These are phyloP conservation scores for Neurospora sp. DNA, from an alignment of 2,329 filamentous ascomycete genomes.

Conservation along the genomic window DNA sequence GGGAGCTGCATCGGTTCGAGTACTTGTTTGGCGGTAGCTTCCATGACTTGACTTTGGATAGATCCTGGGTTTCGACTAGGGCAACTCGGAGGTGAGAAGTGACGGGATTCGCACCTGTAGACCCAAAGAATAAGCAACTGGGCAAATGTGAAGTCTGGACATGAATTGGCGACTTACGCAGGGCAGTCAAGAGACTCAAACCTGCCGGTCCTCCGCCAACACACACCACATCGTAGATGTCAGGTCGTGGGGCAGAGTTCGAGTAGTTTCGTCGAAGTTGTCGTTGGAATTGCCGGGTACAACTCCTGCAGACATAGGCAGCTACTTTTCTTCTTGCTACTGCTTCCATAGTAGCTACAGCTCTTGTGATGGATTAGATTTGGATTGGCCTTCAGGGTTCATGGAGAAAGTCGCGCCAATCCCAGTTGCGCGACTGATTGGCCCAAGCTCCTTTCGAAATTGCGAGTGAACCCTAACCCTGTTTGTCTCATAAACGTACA, in stretches of 20 bases:
- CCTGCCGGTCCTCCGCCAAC: conserved; percentile 85
- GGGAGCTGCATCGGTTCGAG: conserved; percentile 91
- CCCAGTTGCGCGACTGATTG: not conserved
- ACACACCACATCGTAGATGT: conserved; percentile 89
- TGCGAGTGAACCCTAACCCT: not conserved
- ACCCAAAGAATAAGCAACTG: not conserved
- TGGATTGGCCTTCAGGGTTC: not conserved
- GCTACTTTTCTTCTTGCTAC: conserved; percentile 16
- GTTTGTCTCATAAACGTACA: not conserved
- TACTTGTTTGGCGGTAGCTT: conserved; percentile 58
- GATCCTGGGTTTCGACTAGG: conserved; percentile 81
- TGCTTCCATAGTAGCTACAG: conserved; percentile 14
- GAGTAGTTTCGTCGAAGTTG: conserved; percentile 32
- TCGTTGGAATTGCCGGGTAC: conserved; percentile 28
- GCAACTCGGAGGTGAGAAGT: conserved; percentile 75
- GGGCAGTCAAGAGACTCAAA: conserved; percentile 67
- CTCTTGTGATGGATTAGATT: not conserved
- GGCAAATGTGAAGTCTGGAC: not conserved
- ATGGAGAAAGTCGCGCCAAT: not conserved
- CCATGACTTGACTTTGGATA: conserved; percentile 58
- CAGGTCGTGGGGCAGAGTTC: conserved; percentile 35
- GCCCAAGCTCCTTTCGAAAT: not conserved
- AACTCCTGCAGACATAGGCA: conserved; percentile 37
- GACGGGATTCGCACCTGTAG: conserved; percentile 58
- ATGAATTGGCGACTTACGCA: conserved; percentile 45